phyloP scores from a whole-genome alignment of 305 asterid genomes.

The Nicotiana rustica region DNA sequence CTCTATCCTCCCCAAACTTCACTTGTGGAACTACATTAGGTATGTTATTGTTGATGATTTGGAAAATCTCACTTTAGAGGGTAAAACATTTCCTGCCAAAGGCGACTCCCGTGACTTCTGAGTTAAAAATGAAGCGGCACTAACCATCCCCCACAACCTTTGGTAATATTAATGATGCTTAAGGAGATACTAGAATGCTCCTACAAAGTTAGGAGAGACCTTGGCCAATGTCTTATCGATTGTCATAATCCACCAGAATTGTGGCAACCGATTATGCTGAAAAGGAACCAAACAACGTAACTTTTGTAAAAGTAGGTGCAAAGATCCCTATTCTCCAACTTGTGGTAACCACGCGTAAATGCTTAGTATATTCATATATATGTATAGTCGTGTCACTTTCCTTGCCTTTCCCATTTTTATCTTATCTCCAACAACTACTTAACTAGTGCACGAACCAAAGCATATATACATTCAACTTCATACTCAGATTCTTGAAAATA shows the following conservation, averaged over 20 bases:
- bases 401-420: constrained; percentile 55
- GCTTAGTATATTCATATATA: constrained; percentile 1
- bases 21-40: no score
- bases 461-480: not conserved
- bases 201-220: not conserved
- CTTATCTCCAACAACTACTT: constrained; percentile 42
- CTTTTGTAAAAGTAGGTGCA: not conserved
- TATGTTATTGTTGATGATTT: no score
- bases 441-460: not conserved
- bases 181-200: not conserved
- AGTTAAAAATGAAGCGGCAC: no score
- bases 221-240: not conserved
- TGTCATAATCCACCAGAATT: not conserved
- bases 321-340: not conserved
- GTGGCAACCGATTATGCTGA: not conserved
- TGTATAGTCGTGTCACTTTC: constrained; percentile 65
- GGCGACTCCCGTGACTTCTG: no score
- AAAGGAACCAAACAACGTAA: not conserved
- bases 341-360: constrained; percentile 50
- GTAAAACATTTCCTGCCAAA: no score
- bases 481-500: not conserved
- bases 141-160: no score
- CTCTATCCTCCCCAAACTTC: no score
- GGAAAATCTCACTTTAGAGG: no score
- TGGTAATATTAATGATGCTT: no score